phyloP scores from a whole-genome alignment of 192 early-diverging fungal genomes.

The Geranomyces variabilis region DNA sequence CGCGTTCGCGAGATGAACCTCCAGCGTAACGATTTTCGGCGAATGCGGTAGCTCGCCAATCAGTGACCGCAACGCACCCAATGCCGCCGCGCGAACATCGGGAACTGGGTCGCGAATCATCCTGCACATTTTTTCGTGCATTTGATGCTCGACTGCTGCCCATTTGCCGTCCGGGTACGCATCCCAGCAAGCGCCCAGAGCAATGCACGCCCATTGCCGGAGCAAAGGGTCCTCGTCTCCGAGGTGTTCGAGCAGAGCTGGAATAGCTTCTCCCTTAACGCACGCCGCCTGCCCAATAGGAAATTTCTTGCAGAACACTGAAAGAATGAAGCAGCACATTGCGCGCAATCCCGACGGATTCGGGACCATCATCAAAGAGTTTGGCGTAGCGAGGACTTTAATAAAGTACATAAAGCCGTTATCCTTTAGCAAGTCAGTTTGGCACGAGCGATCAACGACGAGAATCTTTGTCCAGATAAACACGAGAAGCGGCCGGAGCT shows the following conservation, averaged over 20 bases:
- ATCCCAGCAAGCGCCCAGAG: constrained; percentile 84
- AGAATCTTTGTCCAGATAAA: constrained; percentile 98
- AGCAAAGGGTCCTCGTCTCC: constrained; percentile 72
- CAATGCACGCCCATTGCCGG: constrained; percentile 89
- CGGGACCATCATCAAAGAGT: constrained; percentile 56
- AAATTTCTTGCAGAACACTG: constrained; percentile 89
- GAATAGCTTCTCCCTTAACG: constrained; percentile 68
- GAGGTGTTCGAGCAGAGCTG: constrained; percentile 67
- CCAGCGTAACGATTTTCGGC: constrained; percentile 59
- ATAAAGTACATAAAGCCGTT: constrained; percentile 93
- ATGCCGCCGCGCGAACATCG: constrained; percentile 80
- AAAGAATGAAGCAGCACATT: constrained; percentile 94
- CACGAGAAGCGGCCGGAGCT: constrained; percentile 91
- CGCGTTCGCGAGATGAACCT: constrained; percentile 73
- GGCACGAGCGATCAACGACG: constrained; percentile 87
- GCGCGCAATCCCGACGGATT: constrained; percentile 87
- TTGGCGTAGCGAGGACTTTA: constrained; percentile 73
- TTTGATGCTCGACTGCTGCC: constrained; percentile 58
- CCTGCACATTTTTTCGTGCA: constrained; percentile 64
- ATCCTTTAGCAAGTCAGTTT: constrained; percentile 88
- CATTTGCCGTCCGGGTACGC: constrained; percentile 72
- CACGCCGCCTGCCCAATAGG: constrained; percentile 84
- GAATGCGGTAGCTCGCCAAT: constrained; percentile 70
- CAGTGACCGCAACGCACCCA: constrained; percentile 81
- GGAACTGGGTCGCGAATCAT: constrained; percentile 71